Conservation (phyloP, 1,284 basidiomycete genomes). For the Trichosporon ovoides region DNA sequence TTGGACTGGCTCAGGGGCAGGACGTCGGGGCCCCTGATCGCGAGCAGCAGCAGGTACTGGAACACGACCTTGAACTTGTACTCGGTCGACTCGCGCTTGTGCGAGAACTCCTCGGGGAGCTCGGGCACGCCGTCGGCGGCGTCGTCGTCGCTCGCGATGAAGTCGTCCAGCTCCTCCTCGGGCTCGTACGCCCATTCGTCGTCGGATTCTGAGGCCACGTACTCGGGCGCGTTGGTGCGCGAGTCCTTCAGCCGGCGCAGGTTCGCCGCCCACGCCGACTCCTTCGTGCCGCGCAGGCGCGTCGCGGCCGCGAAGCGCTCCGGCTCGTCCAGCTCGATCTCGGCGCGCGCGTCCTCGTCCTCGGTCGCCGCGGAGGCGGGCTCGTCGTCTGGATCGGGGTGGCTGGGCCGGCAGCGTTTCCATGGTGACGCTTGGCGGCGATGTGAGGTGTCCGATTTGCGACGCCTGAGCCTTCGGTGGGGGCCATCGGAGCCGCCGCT, state of each 20-base stretch:
- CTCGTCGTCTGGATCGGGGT: neutral
- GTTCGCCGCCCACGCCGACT: slow-evolving; percentile 18
- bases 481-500: too few relatives aligned
- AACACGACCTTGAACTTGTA: slow-evolving; percentile 59
- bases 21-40: slow-evolving; percentile 51
- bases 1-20: slow-evolving; percentile 26
- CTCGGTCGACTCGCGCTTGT: slow-evolving; percentile 59
- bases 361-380: slow-evolving; percentile 22
- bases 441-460: too few relatives aligned
- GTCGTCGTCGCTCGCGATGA: slow-evolving; percentile 66
- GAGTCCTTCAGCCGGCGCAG: slow-evolving; percentile 36
- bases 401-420: neutral
- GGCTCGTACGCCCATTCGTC: slow-evolving; percentile 45
- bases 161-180: slow-evolving; percentile 44
- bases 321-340: slow-evolving; percentile 54
- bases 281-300: slow-evolving; percentile 24
- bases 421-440: neutral
- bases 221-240: slow-evolving; percentile 10
- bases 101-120: slow-evolving; percentile 66
- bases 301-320: slow-evolving; percentile 53
- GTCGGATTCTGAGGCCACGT: slow-evolving; percentile 8
- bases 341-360: slow-evolving; percentile 52
- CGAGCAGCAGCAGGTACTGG: slow-evolving; percentile 75
- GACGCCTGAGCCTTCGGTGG: too few relatives aligned
- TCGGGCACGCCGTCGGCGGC: slow-evolving; percentile 40